Evolutionary conservation across 2,329 filamentous ascomycete genomes (phyloP).

Genomic region (Cladosporium velox): DNA sequence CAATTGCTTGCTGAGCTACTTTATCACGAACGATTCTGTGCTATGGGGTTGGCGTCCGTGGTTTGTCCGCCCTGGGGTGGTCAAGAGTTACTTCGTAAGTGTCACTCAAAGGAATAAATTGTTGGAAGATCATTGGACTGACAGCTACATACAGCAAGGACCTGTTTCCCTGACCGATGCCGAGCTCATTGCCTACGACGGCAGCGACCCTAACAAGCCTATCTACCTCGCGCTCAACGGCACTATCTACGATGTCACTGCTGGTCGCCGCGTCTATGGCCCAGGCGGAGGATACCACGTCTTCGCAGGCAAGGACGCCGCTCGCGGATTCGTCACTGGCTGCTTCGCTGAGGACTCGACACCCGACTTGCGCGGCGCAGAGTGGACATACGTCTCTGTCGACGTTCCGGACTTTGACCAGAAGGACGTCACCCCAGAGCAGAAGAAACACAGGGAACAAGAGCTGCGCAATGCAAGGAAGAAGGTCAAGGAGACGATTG

Average conservation of each 20-base stretch:
- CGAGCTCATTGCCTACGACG: constrained; percentile 75
- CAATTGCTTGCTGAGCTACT: constrained; percentile 41
- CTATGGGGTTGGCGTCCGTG: constrained; percentile 68
- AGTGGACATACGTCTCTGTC: constrained; percentile 76
- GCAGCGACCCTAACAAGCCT: constrained; percentile 70
- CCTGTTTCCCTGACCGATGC: constrained; percentile 72
- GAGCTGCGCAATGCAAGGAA: constrained; percentile 67
- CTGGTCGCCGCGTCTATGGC: constrained; percentile 55
- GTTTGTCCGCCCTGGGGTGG: constrained; percentile 60
- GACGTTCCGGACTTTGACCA: constrained; percentile 44
- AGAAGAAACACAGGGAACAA: constrained; percentile 51
- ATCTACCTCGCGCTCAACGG: constrained; percentile 90
- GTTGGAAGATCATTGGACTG: neutral
- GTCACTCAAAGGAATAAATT: neutral
- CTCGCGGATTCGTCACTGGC: constrained; percentile 85
- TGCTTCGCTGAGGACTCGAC: constrained; percentile 87
- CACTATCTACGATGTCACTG: constrained; percentile 80
- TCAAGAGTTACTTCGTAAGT: constrained; percentile 64
- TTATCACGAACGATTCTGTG: constrained; percentile 52
- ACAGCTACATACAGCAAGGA: constrained; percentile 42
- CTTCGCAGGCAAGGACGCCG: constrained; percentile 84
- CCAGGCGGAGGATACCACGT: constrained; percentile 82
- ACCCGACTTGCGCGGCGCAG: constrained; percentile 80
- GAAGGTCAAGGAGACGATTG: constrained; percentile 66
- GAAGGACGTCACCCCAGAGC: constrained; percentile 28